Conservation (phyloP, 768 basidiomycete species). For the Chalciporus pseudorubinellus region DNA sequence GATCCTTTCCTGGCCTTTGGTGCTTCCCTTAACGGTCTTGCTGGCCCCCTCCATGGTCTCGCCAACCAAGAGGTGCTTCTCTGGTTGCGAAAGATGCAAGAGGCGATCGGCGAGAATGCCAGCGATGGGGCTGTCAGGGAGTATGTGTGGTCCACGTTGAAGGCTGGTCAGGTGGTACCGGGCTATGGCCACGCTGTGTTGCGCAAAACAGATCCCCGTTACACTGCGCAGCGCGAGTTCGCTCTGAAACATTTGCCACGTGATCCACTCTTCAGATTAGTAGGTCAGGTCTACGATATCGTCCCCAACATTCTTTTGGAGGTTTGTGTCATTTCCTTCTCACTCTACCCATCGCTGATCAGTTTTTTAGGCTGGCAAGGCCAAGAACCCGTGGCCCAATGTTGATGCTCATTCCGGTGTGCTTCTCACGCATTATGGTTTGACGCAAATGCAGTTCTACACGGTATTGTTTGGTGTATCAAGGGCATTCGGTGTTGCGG, state of each 20-base stretch:
- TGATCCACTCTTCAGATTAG: conserved; percentile 92
- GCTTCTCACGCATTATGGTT: conserved; percentile 80
- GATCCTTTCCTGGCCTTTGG: conserved; percentile 96
- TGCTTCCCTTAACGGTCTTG: conserved; percentile 93
- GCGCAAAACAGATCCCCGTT: conserved; percentile 90
- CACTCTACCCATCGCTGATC: background rate
- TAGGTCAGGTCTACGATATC: conserved; percentile 82
- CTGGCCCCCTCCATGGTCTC: conserved; percentile 94
- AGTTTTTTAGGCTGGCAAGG: conserved; percentile 70
- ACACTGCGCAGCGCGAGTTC: conserved; percentile 88
- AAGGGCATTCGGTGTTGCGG: conserved; percentile 87
- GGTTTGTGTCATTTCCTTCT: conserved; percentile 35
- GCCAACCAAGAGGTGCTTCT: conserved; percentile 96
- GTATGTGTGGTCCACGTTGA: conserved; percentile 94
- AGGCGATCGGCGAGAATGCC: conserved; percentile 80
- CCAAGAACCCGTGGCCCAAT: conserved; percentile 95
- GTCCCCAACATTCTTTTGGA: conserved; percentile 90
- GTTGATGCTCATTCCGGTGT: conserved; percentile 97
- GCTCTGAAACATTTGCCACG: conserved; percentile 81
- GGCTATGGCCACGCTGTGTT: conserved; percentile 88
- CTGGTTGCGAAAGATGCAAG: conserved; percentile 94
- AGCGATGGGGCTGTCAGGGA: conserved; percentile 86
- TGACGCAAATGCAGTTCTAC: conserved; percentile 93
- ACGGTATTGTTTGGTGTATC: conserved; percentile 97
- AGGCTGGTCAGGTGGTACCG: conserved; percentile 90